Evolutionary conservation across 371 early-diverging fungal genomes (phyloP), one percentile per base, ranked within the genome.

Genomic region (Haplosporangium sp.): DNA sequence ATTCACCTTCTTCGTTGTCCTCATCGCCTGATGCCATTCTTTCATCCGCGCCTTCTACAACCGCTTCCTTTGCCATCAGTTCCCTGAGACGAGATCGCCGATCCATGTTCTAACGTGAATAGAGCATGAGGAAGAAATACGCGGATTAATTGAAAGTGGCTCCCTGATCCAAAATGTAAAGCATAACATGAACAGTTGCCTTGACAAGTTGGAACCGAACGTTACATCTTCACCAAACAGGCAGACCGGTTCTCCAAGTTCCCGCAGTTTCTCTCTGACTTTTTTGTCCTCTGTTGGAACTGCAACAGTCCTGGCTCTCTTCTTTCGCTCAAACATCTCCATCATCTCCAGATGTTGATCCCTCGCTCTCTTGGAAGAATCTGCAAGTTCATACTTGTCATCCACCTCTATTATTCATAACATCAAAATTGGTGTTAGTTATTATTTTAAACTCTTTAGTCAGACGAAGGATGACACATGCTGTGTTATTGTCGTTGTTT

Each of bases 191-290:
- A 4, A 29, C 29, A 4, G 4, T 29, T 29, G 29, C 29, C 29
- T 29, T 29, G 29, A 29, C 29, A 37, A n/a, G 14, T 12, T 29
- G 47, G 59, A 52, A 55, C 51, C 1, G 18, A 21, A 59, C 46
- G 37, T 21, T 92, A 95, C 95, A 46, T 95, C 96, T 90, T 98
- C 98, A 48, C 92, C 98, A 76, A 98, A 98, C 2, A 96, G 83
- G 66, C 95, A 95, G 59, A 93, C 89, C 0, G 98, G 98, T 59
- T 96, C 93, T 2, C 87, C 90, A 45, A 92, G 82, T 43, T 94
- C 92, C 55, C 95, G 85, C 53, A 98, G 85, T 59, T 87, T 82
- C 42, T 83, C 84, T 20, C 94, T 82, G 23, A 98, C 98, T 56
- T 90, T 86, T 12, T 74, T 74, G 81, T 98, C 98, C 58, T 95